Conservation (phyloP, 805 yeast species). For the Kodamaea sagamina region DNA sequence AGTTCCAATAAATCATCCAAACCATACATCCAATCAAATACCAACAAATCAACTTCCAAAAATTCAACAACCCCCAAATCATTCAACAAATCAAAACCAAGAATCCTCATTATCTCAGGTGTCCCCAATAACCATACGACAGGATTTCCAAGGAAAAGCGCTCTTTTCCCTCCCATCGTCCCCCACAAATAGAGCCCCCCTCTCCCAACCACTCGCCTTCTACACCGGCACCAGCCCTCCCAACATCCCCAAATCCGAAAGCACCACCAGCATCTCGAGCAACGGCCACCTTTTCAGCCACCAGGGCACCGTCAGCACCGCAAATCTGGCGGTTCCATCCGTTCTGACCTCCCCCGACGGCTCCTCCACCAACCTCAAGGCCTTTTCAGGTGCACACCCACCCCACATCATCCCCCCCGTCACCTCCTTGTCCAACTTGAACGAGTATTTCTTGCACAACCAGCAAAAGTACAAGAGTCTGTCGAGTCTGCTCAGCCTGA, state of each 20-base stretch:
- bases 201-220: conserved; percentile 2
- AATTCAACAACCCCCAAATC: neutral
- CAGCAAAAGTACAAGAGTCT: conserved; percentile 18
- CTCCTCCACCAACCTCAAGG: conserved; percentile 20
- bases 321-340: conserved; percentile 27
- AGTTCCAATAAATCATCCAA: neutral
- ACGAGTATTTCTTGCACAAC: conserved; percentile 34
- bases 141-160: conserved; percentile 6
- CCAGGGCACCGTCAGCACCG: conserved; percentile 25
- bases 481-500: conserved; percentile 21
- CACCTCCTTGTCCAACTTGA: conserved; percentile 30
- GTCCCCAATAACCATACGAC: conserved; percentile 8
- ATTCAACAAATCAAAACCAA: neutral
- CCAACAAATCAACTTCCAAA: neutral
- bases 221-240: conserved; percentile 10
- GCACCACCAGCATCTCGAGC: conserved; percentile 29
- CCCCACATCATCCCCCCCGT: conserved; percentile 11
- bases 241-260: conserved; percentile 25
- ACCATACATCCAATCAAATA: neutral
- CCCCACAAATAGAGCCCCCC: conserved; percentile 27
- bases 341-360: conserved; percentile 35
- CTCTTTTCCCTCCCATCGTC: conserved; percentile 24
- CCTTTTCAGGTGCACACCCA: conserved; percentile 12
- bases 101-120: conserved; percentile 3
- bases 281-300: conserved; percentile 29